Conservation (phyloP, 2,329 filamentous ascomycete genomes). For the Apiospora malaysiana region DNA sequence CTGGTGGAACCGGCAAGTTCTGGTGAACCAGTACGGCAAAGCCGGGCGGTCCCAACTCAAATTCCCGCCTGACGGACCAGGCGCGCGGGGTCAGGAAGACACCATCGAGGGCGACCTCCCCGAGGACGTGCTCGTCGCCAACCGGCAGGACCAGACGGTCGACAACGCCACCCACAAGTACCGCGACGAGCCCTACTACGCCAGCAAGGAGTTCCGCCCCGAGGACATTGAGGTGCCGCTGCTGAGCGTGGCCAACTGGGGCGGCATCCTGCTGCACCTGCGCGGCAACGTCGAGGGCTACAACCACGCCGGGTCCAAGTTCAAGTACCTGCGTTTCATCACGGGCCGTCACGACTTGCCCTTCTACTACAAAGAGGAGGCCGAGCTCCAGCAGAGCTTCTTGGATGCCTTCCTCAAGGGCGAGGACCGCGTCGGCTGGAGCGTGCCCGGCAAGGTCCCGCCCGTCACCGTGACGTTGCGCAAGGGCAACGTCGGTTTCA, state of each 20-base stretch:
- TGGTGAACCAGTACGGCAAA: conserved; percentile 71
- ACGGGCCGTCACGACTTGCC: conserved; percentile 74
- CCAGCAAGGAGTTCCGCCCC: conserved; percentile 68
- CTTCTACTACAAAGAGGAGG: conserved; percentile 74
- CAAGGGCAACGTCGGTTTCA: conserved; percentile 71
- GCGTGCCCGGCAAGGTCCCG: conserved; percentile 59
- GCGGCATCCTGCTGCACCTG: conserved; percentile 71
- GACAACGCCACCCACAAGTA: conserved; percentile 59
- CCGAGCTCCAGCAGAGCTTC: conserved; percentile 71
- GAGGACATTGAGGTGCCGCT: conserved; percentile 71
- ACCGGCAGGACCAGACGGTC: conserved; percentile 53
- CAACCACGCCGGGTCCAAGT: conserved; percentile 64
- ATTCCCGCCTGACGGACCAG: conserved; percentile 39
- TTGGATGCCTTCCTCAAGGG: conserved; percentile 74
- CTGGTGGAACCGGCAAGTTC: conserved; percentile 72
- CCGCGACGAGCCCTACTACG: conserved; percentile 68
- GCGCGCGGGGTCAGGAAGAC: conserved; percentile 44
- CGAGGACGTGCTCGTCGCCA: conserved; percentile 55
- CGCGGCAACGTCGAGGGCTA: conserved; percentile 73
- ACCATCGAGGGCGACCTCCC: conserved; percentile 65
- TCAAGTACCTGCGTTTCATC: conserved; percentile 74
- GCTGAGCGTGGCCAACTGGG: conserved; percentile 73
- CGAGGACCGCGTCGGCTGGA: conserved; percentile 68
- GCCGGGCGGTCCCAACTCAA: conserved; percentile 37
- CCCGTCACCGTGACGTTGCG: conserved; percentile 66